Evolutionary conservation across 2,329 filamentous ascomycete genomes (phyloP), one percentile per base, ranked within the genome.

Genomic region (Ceratocystis alfenasii): DNA sequence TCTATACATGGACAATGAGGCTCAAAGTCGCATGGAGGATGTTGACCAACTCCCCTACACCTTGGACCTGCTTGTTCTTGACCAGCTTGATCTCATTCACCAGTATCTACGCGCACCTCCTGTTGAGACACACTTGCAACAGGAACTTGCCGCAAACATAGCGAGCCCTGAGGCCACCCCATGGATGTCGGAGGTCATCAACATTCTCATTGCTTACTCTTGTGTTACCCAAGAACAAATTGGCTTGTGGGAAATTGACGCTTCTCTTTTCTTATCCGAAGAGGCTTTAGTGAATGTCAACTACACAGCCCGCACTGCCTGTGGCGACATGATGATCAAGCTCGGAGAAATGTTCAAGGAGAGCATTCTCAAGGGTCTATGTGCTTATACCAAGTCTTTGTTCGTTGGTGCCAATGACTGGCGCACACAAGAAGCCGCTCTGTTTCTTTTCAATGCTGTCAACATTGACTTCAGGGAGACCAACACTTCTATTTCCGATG

Each of bases 11-110:
- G 82, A 88, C 65, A 86, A 89, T 69, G 90, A 93, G 70, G 84
- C 88, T 59, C 92, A 97, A 75, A 90, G 91, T 65, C 86, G 93
- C 46, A 77, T 97, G 44, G 92, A 96, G 74, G 92, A 96, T 74
- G 84, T 88, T 2, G 93, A 99, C 73, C 87, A 87, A 53, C 80
- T 99, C n/a, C 91, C 93, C 0, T 96, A 95, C 75, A 96, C 92
- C 1, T 80, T 99, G 28, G 94, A 99, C 75, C 94, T 95, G 72
- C 81, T 99, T 63, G 86, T 97, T 2, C 79, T 97, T 6, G 94
- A 99, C 74, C 92, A 97, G 74, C 80, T 99, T 28, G 94, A 99
- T 75, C 92, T 97, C 72, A 83, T 99, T 73, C 94, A 96, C 76
- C 87, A 91, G 67, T 92, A 92, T 74, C 82, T 99, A 69, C 87